Evolutionary conservation across 2,329 filamentous ascomycete species (phyloP).

Genomic region (Cordyceps militaris): DNA sequence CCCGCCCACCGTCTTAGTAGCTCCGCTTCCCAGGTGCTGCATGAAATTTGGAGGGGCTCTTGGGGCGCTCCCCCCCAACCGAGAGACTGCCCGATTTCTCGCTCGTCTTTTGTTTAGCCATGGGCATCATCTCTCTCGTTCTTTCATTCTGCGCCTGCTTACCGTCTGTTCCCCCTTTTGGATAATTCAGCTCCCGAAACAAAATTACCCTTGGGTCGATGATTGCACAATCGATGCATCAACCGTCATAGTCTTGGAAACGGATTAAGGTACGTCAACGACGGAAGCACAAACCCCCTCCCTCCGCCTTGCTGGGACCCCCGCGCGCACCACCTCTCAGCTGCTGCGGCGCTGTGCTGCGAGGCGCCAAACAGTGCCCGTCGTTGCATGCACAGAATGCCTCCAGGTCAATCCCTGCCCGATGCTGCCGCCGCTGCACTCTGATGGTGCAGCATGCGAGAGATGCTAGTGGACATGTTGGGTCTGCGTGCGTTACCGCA

Average conservation of each 20-base stretch:
- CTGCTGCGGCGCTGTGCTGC: not conserved
- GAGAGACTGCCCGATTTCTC: not conserved
- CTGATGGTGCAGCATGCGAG: not conserved
- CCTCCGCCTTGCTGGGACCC: not conserved
- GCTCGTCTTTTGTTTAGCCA: not conserved
- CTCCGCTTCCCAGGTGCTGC: not conserved
- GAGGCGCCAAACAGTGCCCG: not conserved
- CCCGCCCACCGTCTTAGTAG: no score
- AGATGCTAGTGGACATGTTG: not conserved
- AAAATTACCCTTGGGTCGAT: no score
- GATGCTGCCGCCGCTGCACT: not conserved
- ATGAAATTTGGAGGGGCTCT: not conserved
- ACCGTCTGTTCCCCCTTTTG: not conserved
- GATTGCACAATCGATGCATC: not conserved
- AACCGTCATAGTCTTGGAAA: not conserved
- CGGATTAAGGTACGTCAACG: not conserved
- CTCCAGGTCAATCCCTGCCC: not conserved
- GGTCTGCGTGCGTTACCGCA: not conserved
- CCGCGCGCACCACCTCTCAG: not conserved
- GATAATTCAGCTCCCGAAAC: no score
- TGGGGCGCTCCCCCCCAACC: not conserved
- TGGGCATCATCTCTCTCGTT: not conserved
- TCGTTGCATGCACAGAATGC: not conserved
- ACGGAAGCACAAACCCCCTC: not conserved
- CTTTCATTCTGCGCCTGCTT: not conserved